Evolutionary conservation across 345 rosid genomes (phyloP).

Genomic region (Adansonia digitata): DNA sequence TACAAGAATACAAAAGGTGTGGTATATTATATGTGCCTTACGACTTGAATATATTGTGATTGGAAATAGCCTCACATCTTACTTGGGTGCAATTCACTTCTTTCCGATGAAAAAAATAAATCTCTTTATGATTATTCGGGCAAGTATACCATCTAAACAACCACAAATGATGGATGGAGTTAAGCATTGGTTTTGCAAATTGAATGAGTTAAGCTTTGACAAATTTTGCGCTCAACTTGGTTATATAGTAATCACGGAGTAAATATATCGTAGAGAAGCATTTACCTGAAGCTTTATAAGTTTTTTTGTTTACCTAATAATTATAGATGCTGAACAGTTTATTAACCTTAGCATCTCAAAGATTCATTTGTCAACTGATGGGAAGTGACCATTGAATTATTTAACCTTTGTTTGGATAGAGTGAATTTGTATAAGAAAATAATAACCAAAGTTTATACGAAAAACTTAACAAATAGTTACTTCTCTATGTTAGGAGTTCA

Average conservation of each 20-base stretch:
- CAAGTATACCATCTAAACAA: not conserved
- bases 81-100: not conserved
- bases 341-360: not conserved
- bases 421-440: not conserved
- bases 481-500: not conserved
- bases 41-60: not conserved
- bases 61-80: not conserved
- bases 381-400: not conserved
- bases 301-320: not conserved
- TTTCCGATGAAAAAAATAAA: not conserved
- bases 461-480: not conserved
- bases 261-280: not conserved
- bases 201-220: not conserved
- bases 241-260: not conserved
- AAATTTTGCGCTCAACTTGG: not conserved
- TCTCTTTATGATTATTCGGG: not conserved
- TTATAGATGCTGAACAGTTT: not conserved
- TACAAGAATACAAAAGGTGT: conserved; percentile 87
- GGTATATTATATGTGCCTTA: not conserved
- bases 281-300: not conserved
- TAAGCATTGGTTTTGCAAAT: not conserved
- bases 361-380: not conserved
- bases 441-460: not conserved
- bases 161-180: not conserved
- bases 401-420: not conserved